Percentiles rank a stretch among this genome's conserved stretches.
These are phyloP conservation scores for Cordyceps fumosorosea DNA, from an alignment of 2,329 filamentous ascomycete genomes.

Conservation along the genomic window DNA sequence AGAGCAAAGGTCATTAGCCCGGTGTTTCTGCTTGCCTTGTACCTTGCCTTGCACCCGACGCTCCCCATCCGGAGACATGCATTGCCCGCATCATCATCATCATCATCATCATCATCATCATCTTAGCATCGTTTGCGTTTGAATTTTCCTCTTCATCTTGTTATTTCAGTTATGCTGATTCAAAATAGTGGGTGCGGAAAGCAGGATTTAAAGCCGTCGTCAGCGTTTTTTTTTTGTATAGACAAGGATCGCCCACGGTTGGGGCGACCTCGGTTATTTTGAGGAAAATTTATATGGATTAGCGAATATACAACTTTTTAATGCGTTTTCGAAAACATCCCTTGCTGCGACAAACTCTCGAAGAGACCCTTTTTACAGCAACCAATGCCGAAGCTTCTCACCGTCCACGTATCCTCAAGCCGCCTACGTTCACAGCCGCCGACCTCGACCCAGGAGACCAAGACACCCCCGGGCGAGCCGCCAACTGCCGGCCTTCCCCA, in stretches of 20 bases:
- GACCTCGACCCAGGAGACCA: conserved; percentile 28
- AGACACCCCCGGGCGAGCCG: conserved; percentile 25
- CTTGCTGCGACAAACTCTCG: no score
- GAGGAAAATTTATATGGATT: not conserved
- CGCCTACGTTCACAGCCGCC: conserved; percentile 26
- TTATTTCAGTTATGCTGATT: conserved; percentile 3
- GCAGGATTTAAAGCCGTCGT: conserved; percentile 1
- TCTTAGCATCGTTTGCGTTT: not conserved
- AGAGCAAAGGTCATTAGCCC: conserved; percentile 33
- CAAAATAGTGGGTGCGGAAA: not conserved
- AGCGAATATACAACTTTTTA: not conserved
- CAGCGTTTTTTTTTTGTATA: not conserved
- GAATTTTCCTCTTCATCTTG: not conserved
- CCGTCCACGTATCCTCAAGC: conserved; percentile 25
- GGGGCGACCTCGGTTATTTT: not conserved
- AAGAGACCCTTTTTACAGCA: not conserved
- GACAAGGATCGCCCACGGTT: not conserved
- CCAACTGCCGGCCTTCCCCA: conserved; percentile 29
- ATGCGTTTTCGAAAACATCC: not conserved
- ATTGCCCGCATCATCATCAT: not conserved
- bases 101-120: not conserved
- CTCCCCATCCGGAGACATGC: not conserved
- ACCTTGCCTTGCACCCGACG: not conserved
- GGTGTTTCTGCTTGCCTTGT: not conserved
- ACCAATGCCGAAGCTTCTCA: conserved; percentile 22